Conservation (phyloP, 169 alveolate species). For the Miamiensis avidus region DNA sequence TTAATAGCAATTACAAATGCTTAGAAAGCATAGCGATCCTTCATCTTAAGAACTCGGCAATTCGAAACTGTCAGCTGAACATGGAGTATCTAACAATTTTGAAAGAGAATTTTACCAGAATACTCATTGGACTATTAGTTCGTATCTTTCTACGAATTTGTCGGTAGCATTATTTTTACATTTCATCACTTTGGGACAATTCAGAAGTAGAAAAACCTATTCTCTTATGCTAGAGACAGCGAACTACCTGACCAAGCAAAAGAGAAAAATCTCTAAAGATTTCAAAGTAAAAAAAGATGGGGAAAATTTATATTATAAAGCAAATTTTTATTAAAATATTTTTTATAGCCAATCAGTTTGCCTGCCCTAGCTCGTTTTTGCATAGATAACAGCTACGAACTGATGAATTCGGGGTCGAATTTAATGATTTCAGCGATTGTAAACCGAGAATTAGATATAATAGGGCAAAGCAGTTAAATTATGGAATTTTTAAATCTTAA, state of each 20-base stretch:
- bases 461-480: not conserved
- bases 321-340: slow-evolving; percentile 3
- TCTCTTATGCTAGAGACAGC: not conserved
- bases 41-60: too few relatives aligned
- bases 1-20: too few relatives aligned
- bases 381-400: slow-evolving; percentile 37
- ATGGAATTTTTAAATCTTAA: not conserved
- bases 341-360: slow-evolving; percentile 23
- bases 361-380: slow-evolving; percentile 16
- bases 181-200: slow-evolving; percentile 4
- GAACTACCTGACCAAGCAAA: too few relatives aligned
- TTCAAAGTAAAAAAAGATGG: too few relatives aligned
- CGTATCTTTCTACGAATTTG: not conserved
- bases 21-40: too few relatives aligned
- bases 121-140: not conserved
- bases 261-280: too few relatives aligned
- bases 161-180: slow-evolving; percentile 2
- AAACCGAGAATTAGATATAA: slow-evolving; percentile 5
- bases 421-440: slow-evolving; percentile 23
- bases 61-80: too few relatives aligned
- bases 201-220: not conserved
- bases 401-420: slow-evolving; percentile 44
- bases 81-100: slow-evolving; percentile 7
- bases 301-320: too few relatives aligned
- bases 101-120: not conserved